A percentile compares a stretch with the other conserved stretches of the same genome.
Evolutionary conservation across 1,284 basidiomycete genomes (phyloP).

Genomic region (Sphagnurus paluster): DNA sequence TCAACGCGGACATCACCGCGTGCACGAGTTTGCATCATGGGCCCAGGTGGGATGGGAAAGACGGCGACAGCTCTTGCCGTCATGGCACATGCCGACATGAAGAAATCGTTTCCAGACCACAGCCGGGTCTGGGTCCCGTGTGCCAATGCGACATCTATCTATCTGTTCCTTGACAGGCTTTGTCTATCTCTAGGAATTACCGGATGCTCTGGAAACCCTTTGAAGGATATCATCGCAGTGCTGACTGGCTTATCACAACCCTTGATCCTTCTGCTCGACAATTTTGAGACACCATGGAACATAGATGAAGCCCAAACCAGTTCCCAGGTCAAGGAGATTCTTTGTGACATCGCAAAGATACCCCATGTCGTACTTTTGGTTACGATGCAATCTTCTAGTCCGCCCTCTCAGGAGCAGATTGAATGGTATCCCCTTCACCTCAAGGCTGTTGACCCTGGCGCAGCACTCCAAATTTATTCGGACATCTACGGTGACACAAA

Average conservation of each 20-base stretch:
- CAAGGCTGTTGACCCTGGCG: conserved; percentile 7
- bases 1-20: not conserved
- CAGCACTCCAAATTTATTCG: conserved; percentile 19
- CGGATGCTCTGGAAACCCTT: conserved; percentile 13
- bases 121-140: not conserved
- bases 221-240: conserved; percentile 20
- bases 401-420: conserved; percentile 17
- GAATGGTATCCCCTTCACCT: conserved; percentile 12
- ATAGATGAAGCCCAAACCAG: not conserved
- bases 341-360: conserved; percentile 14
- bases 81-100: not conserved
- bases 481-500: conserved; percentile 18
- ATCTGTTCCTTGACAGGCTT: conserved; percentile 17
- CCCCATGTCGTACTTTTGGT: conserved; percentile 21
- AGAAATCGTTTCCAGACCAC: not conserved
- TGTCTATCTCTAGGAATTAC: conserved; percentile 17
- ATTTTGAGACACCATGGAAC: conserved; percentile 35
- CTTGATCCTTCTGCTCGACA: conserved; percentile 30
- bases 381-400: too few relatives aligned
- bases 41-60: not conserved
- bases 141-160: too few relatives aligned
- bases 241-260: conserved; percentile 5
- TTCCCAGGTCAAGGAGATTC: conserved; percentile 17
- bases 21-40: not conserved
- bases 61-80: not conserved